phyloP scores from a whole-genome alignment of 345 rosid species.

The Toxicodendron radicans region DNA sequence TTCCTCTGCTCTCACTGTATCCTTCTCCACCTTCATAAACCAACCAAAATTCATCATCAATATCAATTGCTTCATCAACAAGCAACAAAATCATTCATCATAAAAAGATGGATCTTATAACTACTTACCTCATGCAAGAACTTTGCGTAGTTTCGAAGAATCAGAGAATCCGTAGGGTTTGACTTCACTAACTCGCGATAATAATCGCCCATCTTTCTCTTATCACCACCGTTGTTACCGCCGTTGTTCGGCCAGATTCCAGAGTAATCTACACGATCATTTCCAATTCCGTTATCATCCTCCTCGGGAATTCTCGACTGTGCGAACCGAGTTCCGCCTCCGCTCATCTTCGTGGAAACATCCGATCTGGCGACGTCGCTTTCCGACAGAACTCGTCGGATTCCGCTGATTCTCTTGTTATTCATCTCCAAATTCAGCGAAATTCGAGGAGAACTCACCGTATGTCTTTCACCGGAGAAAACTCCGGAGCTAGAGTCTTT shows the following conservation, averaged over 20 bases:
- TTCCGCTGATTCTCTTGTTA: conserved; percentile 22
- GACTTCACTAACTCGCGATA: conserved; percentile 63
- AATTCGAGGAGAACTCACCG: conserved; percentile 33
- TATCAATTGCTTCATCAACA: not conserved
- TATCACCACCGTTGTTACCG: conserved; percentile 29
- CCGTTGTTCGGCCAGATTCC: conserved; percentile 32
- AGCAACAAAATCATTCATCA: too few relatives aligned
- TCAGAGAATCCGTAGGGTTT: conserved; percentile 60
- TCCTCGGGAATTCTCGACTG: conserved; percentile 56
- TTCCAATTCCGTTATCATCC: conserved; percentile 21
- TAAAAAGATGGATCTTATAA: not conserved
- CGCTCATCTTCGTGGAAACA: conserved; percentile 6
- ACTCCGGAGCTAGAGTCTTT: conserved; percentile 38
- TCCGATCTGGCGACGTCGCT: conserved; percentile 44
- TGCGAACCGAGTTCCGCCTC: conserved; percentile 36
- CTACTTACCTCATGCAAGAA: conserved; percentile 67
- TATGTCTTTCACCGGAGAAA: conserved; percentile 45
- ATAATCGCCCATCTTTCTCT: conserved; percentile 59
- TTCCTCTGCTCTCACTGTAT: conserved; percentile 59
- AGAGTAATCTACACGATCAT: conserved; percentile 1
- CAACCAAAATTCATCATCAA: not conserved
- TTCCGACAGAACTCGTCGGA: conserved; percentile 57
- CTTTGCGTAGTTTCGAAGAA: conserved; percentile 75
- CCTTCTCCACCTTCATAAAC: conserved; percentile 60
- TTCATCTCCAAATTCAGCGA: conserved; percentile 45